These are phyloP conservation scores for Funneliformis caledonium DNA, from an alignment of 371 early-diverging fungal genomes.

Conservation along the genomic window DNA sequence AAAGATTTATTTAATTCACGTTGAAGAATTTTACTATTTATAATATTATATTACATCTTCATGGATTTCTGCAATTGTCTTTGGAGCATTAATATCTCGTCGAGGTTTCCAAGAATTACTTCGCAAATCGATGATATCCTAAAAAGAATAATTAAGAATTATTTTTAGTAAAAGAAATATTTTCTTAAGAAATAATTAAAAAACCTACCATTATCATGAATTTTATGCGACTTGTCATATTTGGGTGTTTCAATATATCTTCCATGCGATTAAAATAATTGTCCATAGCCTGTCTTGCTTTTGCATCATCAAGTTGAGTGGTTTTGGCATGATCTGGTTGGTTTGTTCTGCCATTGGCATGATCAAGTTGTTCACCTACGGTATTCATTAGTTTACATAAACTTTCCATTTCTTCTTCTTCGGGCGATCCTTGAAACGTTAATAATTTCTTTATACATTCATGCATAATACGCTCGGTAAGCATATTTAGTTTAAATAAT, in stretches of 20 bases:
- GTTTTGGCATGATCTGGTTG: constrained; percentile 37
- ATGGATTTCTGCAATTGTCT: constrained; percentile 90
- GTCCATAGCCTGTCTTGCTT: constrained; percentile 70
- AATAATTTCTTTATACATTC: constrained; percentile 81
- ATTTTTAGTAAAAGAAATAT: not conserved
- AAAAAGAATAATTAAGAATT: not conserved
- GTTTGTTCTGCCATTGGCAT: not conserved
- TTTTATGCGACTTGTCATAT: constrained; percentile 83
- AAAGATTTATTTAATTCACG: not conserved
- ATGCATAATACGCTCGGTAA: constrained; percentile 92
- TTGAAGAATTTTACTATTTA: not conserved
- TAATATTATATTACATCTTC: constrained; percentile 55
- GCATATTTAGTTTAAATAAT: constrained; percentile 85
- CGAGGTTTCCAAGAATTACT: constrained; percentile 78
- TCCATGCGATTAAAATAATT: constrained; percentile 79
- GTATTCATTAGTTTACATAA: constrained; percentile 90
- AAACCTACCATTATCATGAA: constrained; percentile 79
- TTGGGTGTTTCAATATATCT: constrained; percentile 65
- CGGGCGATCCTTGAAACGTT: constrained; percentile 59
- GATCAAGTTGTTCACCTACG: constrained; percentile 76
- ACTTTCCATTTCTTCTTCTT: constrained; percentile 94
- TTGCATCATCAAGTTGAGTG: constrained; percentile 55
- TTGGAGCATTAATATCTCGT: constrained; percentile 64
- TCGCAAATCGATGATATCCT: constrained; percentile 90
- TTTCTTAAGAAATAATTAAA: not conserved